Evolutionary conservation across 805 yeast species (phyloP), one percentile per base, ranked within the genome.

Genomic region (Metschnikowia hibisci): DNA sequence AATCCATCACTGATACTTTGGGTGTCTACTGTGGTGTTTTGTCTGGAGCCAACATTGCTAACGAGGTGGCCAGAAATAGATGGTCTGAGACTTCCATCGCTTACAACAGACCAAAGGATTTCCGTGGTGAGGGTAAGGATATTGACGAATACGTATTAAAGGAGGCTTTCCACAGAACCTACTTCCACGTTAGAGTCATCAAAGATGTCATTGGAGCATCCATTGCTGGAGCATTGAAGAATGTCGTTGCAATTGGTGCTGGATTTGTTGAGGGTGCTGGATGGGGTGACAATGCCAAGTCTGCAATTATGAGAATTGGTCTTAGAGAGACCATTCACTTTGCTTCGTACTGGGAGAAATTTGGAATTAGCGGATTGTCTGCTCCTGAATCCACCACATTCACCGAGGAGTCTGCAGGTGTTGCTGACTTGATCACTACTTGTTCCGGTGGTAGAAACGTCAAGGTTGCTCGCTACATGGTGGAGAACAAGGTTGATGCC

Each of bases 241-340:
- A 71, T 48, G 66, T 71, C 23, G 76, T 71, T 37, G 76, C 76
- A 32, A 60, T 66, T 39, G 70, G 73, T 7, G 76, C 69, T 18
- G 76, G 76, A 20, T 67, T 71, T 44, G 75, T 71, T 33, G 75
- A 69, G 54, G 76, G 76, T 32, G 61, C 61, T 43, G 74, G 74
- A 36, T 71, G 76, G 76, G 76, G 76, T 54, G 76, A 71, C 60
- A 71, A 71, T 45, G 75, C 76, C 48, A 71, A 70, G 60, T 62
- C 74, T 30, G 76, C 76, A 34, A 62, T 71, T 51, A 71, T 71
- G 76, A 64, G 76, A 58, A 62, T 70, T 43, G 76, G 76, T 3
- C 52, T 71, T 35, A 56, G 64, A 46, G 76, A 71, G 53, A 69
- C 60, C 43, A 69, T 71, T 52, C 67, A 65, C 52, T 71, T 71